phyloP scores from a whole-genome alignment of 768 basidiomycete species.

The Udeniomyces megalosporus region DNA sequence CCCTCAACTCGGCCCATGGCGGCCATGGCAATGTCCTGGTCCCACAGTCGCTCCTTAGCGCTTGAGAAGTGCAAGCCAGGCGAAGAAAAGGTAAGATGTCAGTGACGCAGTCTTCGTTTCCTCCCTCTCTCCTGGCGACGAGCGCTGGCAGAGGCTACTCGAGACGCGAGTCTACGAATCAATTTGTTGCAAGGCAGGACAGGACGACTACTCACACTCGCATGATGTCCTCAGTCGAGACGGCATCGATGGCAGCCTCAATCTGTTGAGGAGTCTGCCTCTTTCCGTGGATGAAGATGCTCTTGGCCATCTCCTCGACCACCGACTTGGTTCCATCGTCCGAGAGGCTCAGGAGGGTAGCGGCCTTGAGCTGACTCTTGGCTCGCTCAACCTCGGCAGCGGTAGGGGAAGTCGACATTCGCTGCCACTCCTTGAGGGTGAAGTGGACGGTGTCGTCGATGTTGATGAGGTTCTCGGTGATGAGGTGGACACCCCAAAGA shows the following conservation, averaged over 20 bases:
- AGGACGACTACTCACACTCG: slow-evolving; percentile 78
- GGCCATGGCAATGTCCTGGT: slow-evolving; percentile 48
- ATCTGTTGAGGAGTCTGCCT: slow-evolving; percentile 84
- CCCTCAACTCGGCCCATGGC: slow-evolving; percentile 83
- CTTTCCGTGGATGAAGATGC: slow-evolving; percentile 82
- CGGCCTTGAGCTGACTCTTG: slow-evolving; percentile 96
- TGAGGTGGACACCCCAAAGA: slow-evolving; percentile 95
- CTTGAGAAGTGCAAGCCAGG: neutral
- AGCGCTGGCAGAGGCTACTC: no score
- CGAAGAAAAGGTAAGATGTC: neutral
- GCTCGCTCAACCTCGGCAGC: slow-evolving; percentile 84
- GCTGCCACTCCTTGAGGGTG: slow-evolving; percentile 85
- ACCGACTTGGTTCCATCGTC: slow-evolving; percentile 84
- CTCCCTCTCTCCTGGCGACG: no score
- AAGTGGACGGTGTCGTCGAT: slow-evolving; percentile 88
- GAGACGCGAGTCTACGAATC: no score
- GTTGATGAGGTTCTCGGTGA: slow-evolving; percentile 82
- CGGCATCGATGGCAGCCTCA: slow-evolving; percentile 78
- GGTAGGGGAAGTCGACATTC: slow-evolving; percentile 78
- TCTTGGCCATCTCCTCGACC: slow-evolving; percentile 96
- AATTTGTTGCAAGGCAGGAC: no score
- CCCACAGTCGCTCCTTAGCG: slow-evolving; percentile 16
- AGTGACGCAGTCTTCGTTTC: no score
- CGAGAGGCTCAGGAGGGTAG: slow-evolving; percentile 57
- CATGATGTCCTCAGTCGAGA: slow-evolving; percentile 75